Conservation (phyloP, 179 eudicot species). For the Pouteria campechiana region DNA sequence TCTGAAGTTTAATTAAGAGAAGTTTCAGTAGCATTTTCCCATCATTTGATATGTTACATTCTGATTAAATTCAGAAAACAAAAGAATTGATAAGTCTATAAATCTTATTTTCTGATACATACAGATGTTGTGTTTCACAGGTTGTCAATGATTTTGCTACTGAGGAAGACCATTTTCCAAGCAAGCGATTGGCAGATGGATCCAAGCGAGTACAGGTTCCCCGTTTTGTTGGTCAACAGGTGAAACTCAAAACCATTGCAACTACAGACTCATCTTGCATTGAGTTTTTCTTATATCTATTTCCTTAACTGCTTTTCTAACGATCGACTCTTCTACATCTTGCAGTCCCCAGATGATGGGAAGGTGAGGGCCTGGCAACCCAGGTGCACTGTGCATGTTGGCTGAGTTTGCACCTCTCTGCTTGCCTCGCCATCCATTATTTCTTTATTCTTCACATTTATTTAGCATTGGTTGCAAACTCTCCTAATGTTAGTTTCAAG, state of each 20-base stretch:
- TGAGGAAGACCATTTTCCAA: constrained; percentile 28
- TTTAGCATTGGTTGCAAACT: too few species aligned
- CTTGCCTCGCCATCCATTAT: constrained; percentile 7
- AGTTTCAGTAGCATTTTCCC: too few species aligned
- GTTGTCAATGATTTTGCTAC: constrained; percentile 19
- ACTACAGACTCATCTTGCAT: background rate
- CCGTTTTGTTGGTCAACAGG: constrained; percentile 46
- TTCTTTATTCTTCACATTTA: too few species aligned
- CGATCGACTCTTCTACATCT: constrained; percentile 2
- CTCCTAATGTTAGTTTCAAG: too few species aligned
- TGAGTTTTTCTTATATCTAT: background rate
- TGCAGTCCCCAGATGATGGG: constrained; percentile 36
- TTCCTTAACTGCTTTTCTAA: background rate
- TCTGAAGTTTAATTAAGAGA: too few species aligned
- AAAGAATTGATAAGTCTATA: too few species aligned
- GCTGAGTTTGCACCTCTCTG: constrained; percentile 11
- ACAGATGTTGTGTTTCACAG: too few species aligned
- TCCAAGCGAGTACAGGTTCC: constrained; percentile 88
- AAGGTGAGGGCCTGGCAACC: constrained; percentile 23
- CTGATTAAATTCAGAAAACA: too few species aligned
- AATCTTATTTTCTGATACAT: too few species aligned
- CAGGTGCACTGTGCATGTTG: constrained; percentile 36
- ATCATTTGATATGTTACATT: too few species aligned
- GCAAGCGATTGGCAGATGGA: constrained; percentile 69
- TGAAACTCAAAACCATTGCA: constrained; percentile 8